Evolutionary conservation across 441 rosid species (phyloP).

Genomic region (Viola pubescens): DNA sequence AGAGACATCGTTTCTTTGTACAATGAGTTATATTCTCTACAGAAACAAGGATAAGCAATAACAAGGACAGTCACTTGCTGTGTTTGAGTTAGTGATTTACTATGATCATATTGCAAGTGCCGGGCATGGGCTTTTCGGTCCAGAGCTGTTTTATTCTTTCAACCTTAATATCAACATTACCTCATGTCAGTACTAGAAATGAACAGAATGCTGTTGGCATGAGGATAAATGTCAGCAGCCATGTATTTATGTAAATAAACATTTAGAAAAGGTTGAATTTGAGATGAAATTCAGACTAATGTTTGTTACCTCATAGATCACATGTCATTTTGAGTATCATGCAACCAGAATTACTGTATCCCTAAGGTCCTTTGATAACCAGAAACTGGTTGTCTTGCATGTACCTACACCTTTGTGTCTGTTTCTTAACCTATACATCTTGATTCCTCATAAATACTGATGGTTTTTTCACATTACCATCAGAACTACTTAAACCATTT

Average conservation of each 20-base stretch:
- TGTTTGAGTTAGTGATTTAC: background rate
- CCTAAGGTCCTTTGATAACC: background rate
- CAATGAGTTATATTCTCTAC: background rate
- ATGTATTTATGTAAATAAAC: background rate
- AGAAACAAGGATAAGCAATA: background rate
- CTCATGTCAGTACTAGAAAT: background rate
- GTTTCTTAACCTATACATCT: background rate
- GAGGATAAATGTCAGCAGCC: slow-evolving; percentile 4
- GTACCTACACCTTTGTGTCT: background rate
- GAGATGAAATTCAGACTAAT: slow-evolving; percentile 2
- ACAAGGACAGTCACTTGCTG: background rate
- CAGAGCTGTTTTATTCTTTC: too few relatives aligned
- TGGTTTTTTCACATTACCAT: background rate
- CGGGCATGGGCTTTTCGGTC: too few relatives aligned
- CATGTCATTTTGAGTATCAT: background rate
- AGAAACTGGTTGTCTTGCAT: background rate
- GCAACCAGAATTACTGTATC: background rate
- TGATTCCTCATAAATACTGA: background rate
- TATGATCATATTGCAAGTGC: background rate
- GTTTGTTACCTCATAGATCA: background rate
- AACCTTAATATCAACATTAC: too few relatives aligned
- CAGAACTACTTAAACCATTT: background rate
- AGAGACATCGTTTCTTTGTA: background rate
- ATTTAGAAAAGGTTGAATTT: background rate
- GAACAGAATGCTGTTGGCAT: background rate